Evolutionary conservation across 345 rosid genomes (phyloP).

Genomic region (Eucalyptus decipiens): DNA sequence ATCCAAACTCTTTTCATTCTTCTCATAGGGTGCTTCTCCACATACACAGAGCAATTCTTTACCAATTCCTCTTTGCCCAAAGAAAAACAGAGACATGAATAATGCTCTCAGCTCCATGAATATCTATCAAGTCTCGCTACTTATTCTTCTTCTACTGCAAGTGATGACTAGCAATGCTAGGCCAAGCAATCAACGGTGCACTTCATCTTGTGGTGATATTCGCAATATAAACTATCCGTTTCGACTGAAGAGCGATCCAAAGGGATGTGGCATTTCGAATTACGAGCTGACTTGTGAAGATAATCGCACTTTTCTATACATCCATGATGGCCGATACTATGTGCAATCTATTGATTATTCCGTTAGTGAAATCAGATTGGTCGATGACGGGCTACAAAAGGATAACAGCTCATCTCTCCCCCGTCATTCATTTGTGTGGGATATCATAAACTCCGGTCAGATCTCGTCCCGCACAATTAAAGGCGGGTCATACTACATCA

Average conservation of each 20-base stretch:
- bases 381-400: neutral
- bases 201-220: neutral
- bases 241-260: neutral
- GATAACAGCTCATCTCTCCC: neutral
- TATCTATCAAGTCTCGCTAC: neutral
- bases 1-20: neutral
- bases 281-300: neutral
- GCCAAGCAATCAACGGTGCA: neutral
- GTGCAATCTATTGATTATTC: neutral
- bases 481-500: neutral
- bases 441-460: neutral
- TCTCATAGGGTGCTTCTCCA: neutral
- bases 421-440: neutral
- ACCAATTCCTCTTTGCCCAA: neutral
- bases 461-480: neutral
- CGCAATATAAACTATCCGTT: neutral
- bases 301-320: neutral
- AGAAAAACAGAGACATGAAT: neutral
- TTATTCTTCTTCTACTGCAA: neutral
- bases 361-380: neutral
- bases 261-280: neutral
- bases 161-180: neutral
- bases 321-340: fast-evolving
- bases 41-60: neutral
- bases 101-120: neutral